Conservation (phyloP, 306 rosid genomes). For the Hippophae tibetana region DNA sequence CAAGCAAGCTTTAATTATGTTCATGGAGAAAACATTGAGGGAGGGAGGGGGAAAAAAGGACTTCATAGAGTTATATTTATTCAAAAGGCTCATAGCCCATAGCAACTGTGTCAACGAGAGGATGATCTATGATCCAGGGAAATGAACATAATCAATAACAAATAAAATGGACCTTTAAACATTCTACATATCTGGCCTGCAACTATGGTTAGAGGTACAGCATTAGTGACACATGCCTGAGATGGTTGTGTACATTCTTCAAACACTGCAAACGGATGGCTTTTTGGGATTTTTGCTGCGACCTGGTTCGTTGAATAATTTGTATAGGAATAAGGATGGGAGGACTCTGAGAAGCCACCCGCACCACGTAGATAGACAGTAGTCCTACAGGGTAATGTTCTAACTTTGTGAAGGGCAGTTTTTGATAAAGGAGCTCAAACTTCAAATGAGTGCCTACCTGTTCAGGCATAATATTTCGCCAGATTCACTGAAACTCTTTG, state of each 20-base stretch:
- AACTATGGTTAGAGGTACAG: conserved; percentile 9
- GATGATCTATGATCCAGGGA: background rate
- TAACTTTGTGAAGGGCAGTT: conserved; percentile 21
- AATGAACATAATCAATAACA: background rate
- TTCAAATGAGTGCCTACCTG: conserved; percentile 54
- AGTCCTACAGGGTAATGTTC: conserved; percentile 40
- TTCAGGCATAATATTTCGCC: conserved; percentile 84
- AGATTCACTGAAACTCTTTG: conserved; percentile 69
- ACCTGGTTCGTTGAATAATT: conserved; percentile 52
- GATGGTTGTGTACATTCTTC: conserved; percentile 76
- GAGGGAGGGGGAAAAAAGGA: too few species aligned
- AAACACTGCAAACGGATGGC: conserved; percentile 57
- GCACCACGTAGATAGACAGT: conserved; percentile 78
- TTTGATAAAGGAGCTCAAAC: too few species aligned
- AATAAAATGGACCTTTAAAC: background rate
- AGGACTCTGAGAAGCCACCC: conserved; percentile 91
- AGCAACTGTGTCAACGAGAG: background rate
- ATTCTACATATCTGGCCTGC: conserved; percentile 1
- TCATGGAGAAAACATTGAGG: too few species aligned
- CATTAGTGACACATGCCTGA: conserved; percentile 45
- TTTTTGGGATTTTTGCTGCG: conserved; percentile 50
- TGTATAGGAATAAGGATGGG: conserved; percentile 63
- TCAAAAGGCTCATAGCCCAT: too few species aligned
- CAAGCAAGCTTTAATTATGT: too few species aligned
- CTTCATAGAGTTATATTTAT: too few species aligned